Percentiles rank a stretch among this genome's conserved stretches.
Conservation (phyloP, 352 stramenopile genomes). For the Salisapilia sapeloensis region DNA sequence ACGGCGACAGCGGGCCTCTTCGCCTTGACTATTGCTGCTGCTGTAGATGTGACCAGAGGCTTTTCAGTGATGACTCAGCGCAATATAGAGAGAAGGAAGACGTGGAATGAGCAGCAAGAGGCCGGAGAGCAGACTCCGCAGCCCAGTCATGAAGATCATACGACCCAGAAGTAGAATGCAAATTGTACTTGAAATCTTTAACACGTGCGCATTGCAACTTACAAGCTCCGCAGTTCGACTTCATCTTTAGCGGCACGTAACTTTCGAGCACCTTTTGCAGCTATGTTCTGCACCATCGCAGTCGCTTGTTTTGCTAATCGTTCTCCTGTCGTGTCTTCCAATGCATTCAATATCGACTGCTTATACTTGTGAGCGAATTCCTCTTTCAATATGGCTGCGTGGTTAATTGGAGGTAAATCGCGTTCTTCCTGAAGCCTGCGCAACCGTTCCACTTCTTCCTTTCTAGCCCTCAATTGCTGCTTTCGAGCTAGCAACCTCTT, state of each 20-base stretch:
- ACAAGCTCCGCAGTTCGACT: conserved; percentile 43
- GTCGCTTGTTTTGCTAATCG: conserved; percentile 15
- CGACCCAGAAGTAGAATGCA: too few relatives aligned
- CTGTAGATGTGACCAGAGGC: conserved; percentile 63
- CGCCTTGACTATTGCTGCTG: conserved; percentile 33
- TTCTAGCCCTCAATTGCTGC: conserved; percentile 28
- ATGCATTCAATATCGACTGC: conserved; percentile 22
- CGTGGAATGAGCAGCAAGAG: too few relatives aligned
- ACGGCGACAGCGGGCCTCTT: conserved; percentile 59
- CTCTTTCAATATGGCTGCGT: conserved; percentile 27
- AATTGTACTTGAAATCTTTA: too few relatives aligned
- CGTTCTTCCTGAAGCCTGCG: conserved; percentile 17
- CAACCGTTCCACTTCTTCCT: conserved; percentile 26
- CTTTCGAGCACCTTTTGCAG: conserved; percentile 12
- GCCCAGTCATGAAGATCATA: too few relatives aligned
- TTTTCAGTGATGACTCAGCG: conserved; percentile 66
- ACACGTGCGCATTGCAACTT: too few relatives aligned
- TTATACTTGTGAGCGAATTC: conserved; percentile 25
- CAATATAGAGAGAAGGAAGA: conserved; percentile 64
- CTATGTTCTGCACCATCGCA: conserved; percentile 23
- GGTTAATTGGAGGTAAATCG: conserved; percentile 14
- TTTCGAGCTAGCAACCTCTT: conserved; percentile 16
- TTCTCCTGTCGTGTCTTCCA: conserved; percentile 41
- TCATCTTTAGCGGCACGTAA: conserved; percentile 39
- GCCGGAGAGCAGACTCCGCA: too few relatives aligned